A percentile compares a stretch with the other conserved stretches of the same genome.
Evolutionary conservation across 768 basidiomycete genomes (phyloP).

Genomic region (Russula abietina): DNA sequence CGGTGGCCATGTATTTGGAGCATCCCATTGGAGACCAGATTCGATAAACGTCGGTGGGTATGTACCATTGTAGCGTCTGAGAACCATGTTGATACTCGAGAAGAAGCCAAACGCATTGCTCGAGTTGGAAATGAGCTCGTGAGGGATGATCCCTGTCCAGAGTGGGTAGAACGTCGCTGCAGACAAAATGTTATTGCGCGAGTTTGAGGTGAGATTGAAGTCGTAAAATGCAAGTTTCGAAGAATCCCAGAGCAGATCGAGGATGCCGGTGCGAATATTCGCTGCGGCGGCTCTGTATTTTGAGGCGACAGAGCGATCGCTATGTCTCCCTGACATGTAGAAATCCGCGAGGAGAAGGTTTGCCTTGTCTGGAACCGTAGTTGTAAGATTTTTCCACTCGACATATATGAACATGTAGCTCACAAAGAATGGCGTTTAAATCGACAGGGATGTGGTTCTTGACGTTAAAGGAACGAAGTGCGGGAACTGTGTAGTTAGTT

Average conservation of each 20-base stretch:
- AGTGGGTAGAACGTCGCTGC: constrained; percentile 76
- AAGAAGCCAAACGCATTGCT: constrained; percentile 67
- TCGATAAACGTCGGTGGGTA: constrained; percentile 73
- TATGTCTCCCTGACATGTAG: constrained; percentile 38
- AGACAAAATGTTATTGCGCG: constrained; percentile 62
- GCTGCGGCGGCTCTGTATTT: constrained; percentile 53
- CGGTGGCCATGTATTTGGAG: constrained; percentile 87
- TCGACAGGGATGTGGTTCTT: constrained; percentile 64
- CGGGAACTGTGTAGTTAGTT: constrained; percentile 41
- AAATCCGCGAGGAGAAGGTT: constrained; percentile 55
- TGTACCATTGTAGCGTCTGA: constrained; percentile 85
- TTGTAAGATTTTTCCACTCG: not conserved
- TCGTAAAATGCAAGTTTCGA: constrained; percentile 86
- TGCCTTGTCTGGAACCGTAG: constrained; percentile 50
- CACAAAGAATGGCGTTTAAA: constrained; percentile 82
- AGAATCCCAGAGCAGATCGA: constrained; percentile 85
- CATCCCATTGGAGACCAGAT: constrained; percentile 82
- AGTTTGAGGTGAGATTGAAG: constrained; percentile 68
- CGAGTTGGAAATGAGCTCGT: constrained; percentile 52
- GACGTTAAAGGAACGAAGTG: constrained; percentile 67
- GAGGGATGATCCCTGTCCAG: constrained; percentile 82
- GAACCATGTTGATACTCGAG: constrained; percentile 64
- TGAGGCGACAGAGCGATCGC: constrained; percentile 38
- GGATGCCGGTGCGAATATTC: constrained; percentile 56
- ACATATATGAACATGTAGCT: constrained; percentile 30